phyloP scores from a whole-genome alignment of 345 rosid genomes.

The Litchi chinensis region DNA sequence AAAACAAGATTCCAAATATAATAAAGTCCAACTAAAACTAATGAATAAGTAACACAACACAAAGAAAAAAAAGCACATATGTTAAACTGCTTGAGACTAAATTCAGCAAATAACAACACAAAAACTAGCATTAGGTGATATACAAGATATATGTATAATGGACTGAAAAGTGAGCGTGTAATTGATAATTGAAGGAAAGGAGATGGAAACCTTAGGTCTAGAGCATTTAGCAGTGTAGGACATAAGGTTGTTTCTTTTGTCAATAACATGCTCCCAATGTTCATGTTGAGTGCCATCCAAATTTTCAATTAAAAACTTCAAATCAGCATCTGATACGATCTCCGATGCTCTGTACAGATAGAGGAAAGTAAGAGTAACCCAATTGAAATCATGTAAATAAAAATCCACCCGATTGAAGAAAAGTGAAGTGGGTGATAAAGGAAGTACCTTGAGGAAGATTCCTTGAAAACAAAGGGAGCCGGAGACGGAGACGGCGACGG shows the following conservation, averaged over 20 bases:
- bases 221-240: slow-evolving; percentile 73
- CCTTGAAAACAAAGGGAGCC: not conserved
- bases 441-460: slow-evolving; percentile 16
- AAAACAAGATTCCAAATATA: slow-evolving; percentile 11
- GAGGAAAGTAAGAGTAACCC: slow-evolving; percentile 12
- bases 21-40: not conserved
- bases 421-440: not conserved
- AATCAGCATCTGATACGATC: slow-evolving; percentile 65
- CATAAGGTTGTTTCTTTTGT: slow-evolving; percentile 53
- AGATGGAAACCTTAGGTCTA: slow-evolving; percentile 54
- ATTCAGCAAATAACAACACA: not conserved
- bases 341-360: slow-evolving; percentile 44
- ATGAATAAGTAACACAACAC: not conserved
- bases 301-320: slow-evolving; percentile 57
- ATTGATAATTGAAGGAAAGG: not conserved
- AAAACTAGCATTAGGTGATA: not conserved
- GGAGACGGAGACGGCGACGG: slow-evolving; percentile 1
- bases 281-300: slow-evolving; percentile 46
- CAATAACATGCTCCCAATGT: slow-evolving; percentile 64
- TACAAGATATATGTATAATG: not conserved
- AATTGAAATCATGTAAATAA: not conserved
- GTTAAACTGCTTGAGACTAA: not conserved
- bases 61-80: no score
- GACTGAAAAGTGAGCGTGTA: not conserved
- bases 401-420: not conserved